Conservation (phyloP, 73 alveolate genomes). For the Paramecium tetraurelia region DNA sequence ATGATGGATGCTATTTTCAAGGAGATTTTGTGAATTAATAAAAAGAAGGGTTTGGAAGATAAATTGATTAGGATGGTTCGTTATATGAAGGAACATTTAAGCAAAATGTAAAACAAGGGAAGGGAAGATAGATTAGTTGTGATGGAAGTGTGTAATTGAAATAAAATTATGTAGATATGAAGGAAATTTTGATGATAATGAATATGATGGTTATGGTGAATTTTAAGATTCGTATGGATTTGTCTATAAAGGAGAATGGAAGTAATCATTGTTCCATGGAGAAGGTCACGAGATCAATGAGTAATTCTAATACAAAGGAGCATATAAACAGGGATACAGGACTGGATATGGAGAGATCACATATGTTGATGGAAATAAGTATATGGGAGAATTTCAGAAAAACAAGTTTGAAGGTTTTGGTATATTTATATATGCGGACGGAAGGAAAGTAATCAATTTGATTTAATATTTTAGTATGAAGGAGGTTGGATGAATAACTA, state of each 20-base stretch:
- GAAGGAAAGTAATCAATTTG: not conserved
- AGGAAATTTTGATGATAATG: slow-evolving; percentile 52
- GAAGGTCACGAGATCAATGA: slow-evolving; percentile 67
- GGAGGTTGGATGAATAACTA: slow-evolving; percentile 51
- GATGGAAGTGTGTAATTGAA: slow-evolving; percentile 52
- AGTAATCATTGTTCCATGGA: slow-evolving; percentile 64
- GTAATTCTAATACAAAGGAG: slow-evolving; percentile 63
- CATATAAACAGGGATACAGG: slow-evolving; percentile 60
- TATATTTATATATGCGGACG: slow-evolving; percentile 53
- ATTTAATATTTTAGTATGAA: slow-evolving; percentile 20
- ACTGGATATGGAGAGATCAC: slow-evolving; percentile 65
- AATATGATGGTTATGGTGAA: slow-evolving; percentile 58
- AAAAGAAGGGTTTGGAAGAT: slow-evolving; percentile 57
- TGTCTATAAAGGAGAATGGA: slow-evolving; percentile 59
- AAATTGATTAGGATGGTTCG: slow-evolving; percentile 63
- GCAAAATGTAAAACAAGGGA: not conserved
- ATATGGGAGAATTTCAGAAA: slow-evolving; percentile 41
- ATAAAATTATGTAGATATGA: slow-evolving; percentile 23
- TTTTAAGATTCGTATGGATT: slow-evolving; percentile 59
- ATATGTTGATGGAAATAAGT: slow-evolving; percentile 68
- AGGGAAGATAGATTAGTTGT: slow-evolving; percentile 10
- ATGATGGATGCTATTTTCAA: not conserved
- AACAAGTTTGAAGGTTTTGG: slow-evolving; percentile 58
- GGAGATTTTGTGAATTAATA: not conserved
- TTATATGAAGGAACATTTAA: slow-evolving; percentile 56